A percentile compares a stretch with the other conserved stretches of the same genome.
These are phyloP conservation scores for Cryptococcus amylolentus DNA, from an alignment of 1,284 basidiomycete species.

Conservation along the genomic window DNA sequence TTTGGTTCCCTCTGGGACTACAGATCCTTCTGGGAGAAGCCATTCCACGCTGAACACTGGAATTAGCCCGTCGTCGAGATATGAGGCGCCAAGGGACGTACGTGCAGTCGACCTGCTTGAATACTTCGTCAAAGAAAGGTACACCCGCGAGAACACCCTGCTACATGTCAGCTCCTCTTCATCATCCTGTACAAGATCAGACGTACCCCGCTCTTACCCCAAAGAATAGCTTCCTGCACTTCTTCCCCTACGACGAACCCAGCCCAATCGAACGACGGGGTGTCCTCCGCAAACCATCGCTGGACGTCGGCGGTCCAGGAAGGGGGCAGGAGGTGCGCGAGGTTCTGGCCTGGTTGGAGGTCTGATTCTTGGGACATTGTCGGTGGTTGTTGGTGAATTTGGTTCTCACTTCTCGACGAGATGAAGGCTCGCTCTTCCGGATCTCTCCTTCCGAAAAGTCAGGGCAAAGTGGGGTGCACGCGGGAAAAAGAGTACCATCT, in stretches of 20 bases:
- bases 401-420: too few species aligned
- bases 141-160: slow-evolving; percentile 86
- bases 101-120: slow-evolving; percentile 83
- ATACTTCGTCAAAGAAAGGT: slow-evolving; percentile 94
- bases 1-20: slow-evolving; percentile 58
- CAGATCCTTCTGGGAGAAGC: slow-evolving; percentile 84
- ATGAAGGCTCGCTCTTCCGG: too few species aligned
- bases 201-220: slow-evolving; percentile 61
- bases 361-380: slow-evolving; percentile 19
- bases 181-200: neutral
- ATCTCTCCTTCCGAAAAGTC: too few species aligned
- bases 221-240: slow-evolving; percentile 76
- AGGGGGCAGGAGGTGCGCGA: slow-evolving; percentile 72
- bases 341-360: slow-evolving; percentile 37
- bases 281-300: slow-evolving; percentile 88
- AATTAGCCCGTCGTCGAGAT: neutral
- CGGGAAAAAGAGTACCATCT: too few species aligned
- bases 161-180: neutral
- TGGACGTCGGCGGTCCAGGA: slow-evolving; percentile 81
- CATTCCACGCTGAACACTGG: slow-evolving; percentile 72
- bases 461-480: neutral
- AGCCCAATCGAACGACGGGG: slow-evolving; percentile 94
- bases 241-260: slow-evolving; percentile 96
- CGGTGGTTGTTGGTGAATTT: neutral
- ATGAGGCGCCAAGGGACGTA: slow-evolving; percentile 53